Conservation (phyloP, 1,284 basidiomycete species). For the Sanghuangporus sanghuang region DNA sequence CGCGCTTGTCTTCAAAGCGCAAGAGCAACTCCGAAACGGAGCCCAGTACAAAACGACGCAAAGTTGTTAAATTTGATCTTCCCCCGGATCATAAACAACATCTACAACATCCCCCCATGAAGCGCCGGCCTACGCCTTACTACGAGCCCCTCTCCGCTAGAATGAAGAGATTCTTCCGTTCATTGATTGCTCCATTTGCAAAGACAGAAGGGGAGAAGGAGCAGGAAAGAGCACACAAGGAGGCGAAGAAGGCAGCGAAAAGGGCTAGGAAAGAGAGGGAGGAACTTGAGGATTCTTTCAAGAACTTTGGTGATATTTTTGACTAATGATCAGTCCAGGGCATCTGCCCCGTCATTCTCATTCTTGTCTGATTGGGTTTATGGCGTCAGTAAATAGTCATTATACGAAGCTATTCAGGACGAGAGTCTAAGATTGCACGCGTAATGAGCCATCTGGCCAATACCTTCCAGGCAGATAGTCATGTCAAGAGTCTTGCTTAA, state of each 20-base stretch:
- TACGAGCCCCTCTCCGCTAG: background rate
- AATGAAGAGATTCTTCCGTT: background rate
- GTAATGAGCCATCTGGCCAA: too few relatives aligned
- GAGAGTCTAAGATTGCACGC: too few relatives aligned
- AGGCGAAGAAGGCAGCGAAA: background rate
- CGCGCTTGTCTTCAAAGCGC: background rate
- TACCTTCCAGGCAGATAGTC: too few relatives aligned
- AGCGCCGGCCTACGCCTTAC: background rate
- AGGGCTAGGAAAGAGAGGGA: background rate
- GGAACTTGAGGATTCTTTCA: background rate
- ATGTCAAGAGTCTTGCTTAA: too few relatives aligned
- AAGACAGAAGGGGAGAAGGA: background rate
- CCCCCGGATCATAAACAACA: background rate
- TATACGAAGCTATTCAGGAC: too few relatives aligned
- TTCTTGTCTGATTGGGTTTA: too few relatives aligned
- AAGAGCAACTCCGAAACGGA: background rate
- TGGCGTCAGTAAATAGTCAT: too few relatives aligned
- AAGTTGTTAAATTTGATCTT: constrained; percentile 1
- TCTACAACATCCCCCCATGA: background rate
- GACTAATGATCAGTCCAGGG: background rate
- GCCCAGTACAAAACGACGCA: background rate
- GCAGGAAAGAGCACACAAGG: background rate
- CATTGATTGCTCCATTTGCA: background rate
- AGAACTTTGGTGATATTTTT: background rate
- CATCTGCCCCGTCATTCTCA: background rate